Percentiles rank a stretch among this genome's conserved stretches.
phyloP scores from a whole-genome alignment of 768 basidiomycete species.

The Xanthoconium stramineum region DNA sequence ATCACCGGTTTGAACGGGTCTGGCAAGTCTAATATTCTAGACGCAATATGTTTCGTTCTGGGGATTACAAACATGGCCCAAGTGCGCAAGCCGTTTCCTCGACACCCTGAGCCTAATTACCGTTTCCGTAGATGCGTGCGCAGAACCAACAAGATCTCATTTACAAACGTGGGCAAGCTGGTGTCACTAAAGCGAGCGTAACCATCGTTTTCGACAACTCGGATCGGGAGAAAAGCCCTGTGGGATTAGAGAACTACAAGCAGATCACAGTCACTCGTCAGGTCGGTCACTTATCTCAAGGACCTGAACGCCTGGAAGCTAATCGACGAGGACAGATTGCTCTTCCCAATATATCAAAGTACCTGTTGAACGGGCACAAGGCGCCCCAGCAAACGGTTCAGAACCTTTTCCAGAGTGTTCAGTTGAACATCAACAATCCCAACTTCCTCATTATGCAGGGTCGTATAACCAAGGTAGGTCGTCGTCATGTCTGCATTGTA shows the following conservation, averaged over 20 bases:
- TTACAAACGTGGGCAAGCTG: constrained; percentile 98
- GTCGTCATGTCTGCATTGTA: background rate
- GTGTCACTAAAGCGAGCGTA: constrained; percentile 94
- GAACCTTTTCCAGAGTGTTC: constrained; percentile 91
- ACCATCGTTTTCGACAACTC: constrained; percentile 99
- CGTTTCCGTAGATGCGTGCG: constrained; percentile 71
- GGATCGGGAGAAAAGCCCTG: constrained; percentile 78
- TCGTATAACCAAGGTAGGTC: constrained; percentile 88
- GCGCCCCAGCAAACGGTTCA: constrained; percentile 82
- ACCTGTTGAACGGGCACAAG: constrained; percentile 95
- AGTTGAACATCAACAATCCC: constrained; percentile 99
- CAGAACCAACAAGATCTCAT: constrained; percentile 96
- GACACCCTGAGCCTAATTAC: background rate
- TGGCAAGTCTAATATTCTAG: constrained; percentile 98
- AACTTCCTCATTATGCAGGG: constrained; percentile 99
- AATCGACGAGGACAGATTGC: constrained; percentile 60
- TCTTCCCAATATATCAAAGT: constrained; percentile 90
- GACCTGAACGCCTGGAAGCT: background rate
- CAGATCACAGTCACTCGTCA: constrained; percentile 98
- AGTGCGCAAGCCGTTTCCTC: constrained; percentile 39
- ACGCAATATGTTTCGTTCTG: constrained; percentile 98
- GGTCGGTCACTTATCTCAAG: constrained; percentile 41
- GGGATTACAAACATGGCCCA: constrained; percentile 97
- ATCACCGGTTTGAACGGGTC: constrained; percentile 96
- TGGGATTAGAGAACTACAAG: constrained; percentile 71